Percentiles rank a stretch among this genome's conserved stretches.
Conservation (phyloP, 2,329 filamentous ascomycete genomes). For the Aspergillus phoenicis region DNA sequence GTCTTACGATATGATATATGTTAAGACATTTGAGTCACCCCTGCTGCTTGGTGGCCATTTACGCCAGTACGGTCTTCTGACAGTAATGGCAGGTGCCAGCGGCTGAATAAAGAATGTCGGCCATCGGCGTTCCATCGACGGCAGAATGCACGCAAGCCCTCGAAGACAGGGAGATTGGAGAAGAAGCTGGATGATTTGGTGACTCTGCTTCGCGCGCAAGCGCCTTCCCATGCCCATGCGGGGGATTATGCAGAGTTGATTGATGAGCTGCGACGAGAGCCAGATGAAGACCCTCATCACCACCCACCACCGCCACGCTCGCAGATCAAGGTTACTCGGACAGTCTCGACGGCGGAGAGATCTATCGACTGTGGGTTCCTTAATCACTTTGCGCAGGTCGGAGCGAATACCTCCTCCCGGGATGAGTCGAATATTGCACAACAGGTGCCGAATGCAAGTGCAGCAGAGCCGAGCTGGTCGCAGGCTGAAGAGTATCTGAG, state of each 20-base stretch:
- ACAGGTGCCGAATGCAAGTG: neutral
- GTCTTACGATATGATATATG: too few species aligned
- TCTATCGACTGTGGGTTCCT: neutral
- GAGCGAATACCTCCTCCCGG: neutral
- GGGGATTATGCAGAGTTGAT: constrained; percentile 3
- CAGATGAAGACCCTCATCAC: neutral
- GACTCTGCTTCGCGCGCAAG: constrained; percentile 22
- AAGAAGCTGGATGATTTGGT: constrained; percentile 32
- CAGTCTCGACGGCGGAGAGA: neutral
- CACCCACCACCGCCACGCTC: neutral
- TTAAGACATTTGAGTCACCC: too few species aligned
- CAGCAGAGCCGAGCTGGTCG: constrained; percentile 23
- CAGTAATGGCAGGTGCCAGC: constrained; percentile 40
- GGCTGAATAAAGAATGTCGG: constrained; percentile 46
- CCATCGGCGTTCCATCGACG: constrained; percentile 40
- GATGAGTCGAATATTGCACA: neutral
- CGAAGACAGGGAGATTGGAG: constrained; percentile 28
- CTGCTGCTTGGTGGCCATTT: too few species aligned
- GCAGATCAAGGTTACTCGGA: neutral
- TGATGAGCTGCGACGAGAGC: constrained; percentile 1
- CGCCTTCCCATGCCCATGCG: too few species aligned
- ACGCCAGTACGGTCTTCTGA: neutral
- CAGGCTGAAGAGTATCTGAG: constrained; percentile 40
- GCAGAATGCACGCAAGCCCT: constrained; percentile 18
- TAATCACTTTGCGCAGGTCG: neutral